Evolutionary conservation across 108 stramenopile species (phyloP).

Genomic region (Schizochytrium sp.): DNA sequence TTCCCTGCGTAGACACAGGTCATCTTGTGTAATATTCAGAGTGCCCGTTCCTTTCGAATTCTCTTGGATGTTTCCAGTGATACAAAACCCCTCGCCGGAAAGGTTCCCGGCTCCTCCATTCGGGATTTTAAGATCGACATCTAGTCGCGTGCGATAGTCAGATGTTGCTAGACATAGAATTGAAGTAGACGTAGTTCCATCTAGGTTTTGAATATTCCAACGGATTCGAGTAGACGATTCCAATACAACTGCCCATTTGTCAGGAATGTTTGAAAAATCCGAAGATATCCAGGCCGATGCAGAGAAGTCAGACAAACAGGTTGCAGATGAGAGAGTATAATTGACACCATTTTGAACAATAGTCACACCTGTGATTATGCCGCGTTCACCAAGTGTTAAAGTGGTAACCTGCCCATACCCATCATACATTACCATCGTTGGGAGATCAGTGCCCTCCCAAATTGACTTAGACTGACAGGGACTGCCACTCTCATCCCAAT

Average conservation of each 20-base stretch:
- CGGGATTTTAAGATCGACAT: constrained; percentile 15
- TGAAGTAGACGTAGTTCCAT: not conserved
- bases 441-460: not conserved
- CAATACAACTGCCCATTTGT: not conserved
- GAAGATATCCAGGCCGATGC: not conserved
- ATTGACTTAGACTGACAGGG: not conserved
- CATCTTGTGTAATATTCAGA: not conserved
- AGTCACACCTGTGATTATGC: not conserved
- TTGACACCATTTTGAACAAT: not conserved
- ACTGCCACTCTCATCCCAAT: not conserved
- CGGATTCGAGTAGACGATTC: not conserved
- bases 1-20: not conserved
- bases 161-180: constrained; percentile 3
- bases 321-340: constrained; percentile 28
- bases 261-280: not conserved
- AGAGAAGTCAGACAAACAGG: constrained; percentile 4
- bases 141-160: constrained; percentile 22
- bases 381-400: constrained; percentile 21
- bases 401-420: not conserved
- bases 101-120: no score
- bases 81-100: constrained; percentile 9
- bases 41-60: not conserved
- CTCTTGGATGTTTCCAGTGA: not conserved
- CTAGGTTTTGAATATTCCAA: constrained; percentile 24
- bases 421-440: constrained; percentile 9